A percentile compares a stretch with the other conserved stretches of the same genome.
Conservation (phyloP, 257 asterid species). For the Cruciata laevipes region DNA sequence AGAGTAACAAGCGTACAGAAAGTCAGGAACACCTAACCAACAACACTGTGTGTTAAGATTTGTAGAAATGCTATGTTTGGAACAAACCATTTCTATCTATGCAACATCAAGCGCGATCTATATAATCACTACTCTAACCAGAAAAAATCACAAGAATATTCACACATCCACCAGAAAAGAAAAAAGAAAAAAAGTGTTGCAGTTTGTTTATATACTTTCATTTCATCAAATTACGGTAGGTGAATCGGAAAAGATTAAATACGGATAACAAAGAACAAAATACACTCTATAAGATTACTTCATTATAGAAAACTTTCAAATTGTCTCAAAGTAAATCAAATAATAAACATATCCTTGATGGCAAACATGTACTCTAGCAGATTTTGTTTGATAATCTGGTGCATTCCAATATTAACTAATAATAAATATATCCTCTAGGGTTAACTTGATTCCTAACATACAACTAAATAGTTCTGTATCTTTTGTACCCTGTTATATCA, state of each 20-base stretch:
- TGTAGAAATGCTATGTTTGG: slow-evolving; percentile 11
- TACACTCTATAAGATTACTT: neutral
- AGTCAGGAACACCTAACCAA: slow-evolving; percentile 63
- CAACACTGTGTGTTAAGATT: slow-evolving; percentile 18
- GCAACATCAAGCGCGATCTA: slow-evolving; percentile 9
- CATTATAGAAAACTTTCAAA: neutral
- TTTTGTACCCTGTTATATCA: neutral
- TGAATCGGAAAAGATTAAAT: neutral
- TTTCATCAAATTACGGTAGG: neutral
- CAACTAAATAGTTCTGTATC: neutral
- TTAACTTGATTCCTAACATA: neutral
- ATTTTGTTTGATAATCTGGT: neutral
- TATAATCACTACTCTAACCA: neutral
- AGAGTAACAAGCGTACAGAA: slow-evolving; percentile 79
- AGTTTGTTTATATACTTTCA: neutral
- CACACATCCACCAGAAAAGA: neutral
- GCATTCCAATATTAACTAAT: neutral
- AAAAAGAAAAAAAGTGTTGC: no score
- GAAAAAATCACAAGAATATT: neutral
- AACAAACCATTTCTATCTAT: neutral
- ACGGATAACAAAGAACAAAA: neutral
- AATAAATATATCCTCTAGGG: neutral
- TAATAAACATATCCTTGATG: neutral
- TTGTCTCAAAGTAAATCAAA: neutral
- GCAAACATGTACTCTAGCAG: neutral